Percentiles rank a stretch among this genome's conserved stretches.
Conservation (phyloP, 2,329 filamentous ascomycete species). For the Hymenotorrendiella dingleyae region DNA sequence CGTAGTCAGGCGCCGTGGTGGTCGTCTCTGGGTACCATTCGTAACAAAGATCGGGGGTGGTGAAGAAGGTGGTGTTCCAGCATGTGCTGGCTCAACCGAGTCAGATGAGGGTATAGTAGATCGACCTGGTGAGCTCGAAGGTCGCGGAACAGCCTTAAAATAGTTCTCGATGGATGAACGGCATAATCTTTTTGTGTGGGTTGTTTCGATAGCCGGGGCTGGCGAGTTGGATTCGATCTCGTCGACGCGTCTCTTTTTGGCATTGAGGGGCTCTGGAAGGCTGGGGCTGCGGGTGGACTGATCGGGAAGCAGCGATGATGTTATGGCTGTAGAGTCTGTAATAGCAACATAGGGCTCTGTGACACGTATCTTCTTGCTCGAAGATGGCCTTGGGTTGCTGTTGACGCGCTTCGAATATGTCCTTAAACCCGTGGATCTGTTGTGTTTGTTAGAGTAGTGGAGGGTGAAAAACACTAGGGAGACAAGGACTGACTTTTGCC, state of each 20-base stretch:
- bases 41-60: not conserved
- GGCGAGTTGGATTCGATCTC: not conserved
- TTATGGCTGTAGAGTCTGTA: not conserved
- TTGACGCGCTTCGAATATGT: slow-evolving; percentile 25
- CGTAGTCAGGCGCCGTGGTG: slow-evolving; percentile 17
- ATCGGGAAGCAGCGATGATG: not conserved
- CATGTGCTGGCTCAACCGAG: slow-evolving; percentile 3
- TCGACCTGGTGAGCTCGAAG: slow-evolving; percentile 11
- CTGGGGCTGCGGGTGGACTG: not conserved
- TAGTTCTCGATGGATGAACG: slow-evolving; percentile 23
- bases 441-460: slow-evolving; percentile 2
- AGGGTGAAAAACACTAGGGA: not conserved
- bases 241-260: not conserved
- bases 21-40: slow-evolving; percentile 9
- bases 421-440: slow-evolving; percentile 13
- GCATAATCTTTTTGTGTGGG: slow-evolving; percentile 8
- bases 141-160: slow-evolving; percentile 20
- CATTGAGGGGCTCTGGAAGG: not conserved
- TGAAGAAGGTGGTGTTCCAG: slow-evolving; percentile 11
- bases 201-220: not conserved
- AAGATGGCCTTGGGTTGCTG: slow-evolving; percentile 7
- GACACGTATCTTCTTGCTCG: slow-evolving; percentile 17
- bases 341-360: not conserved
- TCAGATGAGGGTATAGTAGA: slow-evolving; percentile 8
- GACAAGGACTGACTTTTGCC: slow-evolving; percentile 1